A percentile compares a stretch with the other conserved stretches of the same genome.
Evolutionary conservation across 139 green algal species (phyloP).

Genomic region (Chlamydomonas applanata): DNA sequence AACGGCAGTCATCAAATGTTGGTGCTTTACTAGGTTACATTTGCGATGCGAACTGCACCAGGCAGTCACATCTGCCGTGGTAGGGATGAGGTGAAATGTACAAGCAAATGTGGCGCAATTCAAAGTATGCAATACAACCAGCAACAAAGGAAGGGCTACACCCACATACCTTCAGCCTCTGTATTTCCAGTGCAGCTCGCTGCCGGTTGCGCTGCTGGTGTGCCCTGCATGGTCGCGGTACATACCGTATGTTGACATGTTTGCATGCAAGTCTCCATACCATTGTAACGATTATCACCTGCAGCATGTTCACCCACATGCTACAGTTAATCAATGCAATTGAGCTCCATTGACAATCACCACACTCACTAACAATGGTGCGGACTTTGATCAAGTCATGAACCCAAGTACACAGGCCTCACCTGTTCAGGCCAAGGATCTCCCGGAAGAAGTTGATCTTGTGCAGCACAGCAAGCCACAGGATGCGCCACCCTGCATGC

Average conservation of each 20-base stretch:
- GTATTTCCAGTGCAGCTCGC: background rate
- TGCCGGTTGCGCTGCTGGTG: background rate
- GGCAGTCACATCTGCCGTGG: background rate
- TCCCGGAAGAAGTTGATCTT: slow-evolving; percentile 14
- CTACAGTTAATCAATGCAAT: no score
- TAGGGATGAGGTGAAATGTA: background rate
- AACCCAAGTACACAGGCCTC: background rate
- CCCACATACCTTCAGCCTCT: background rate
- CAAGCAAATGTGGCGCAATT: background rate
- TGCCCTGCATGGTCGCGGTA: no score
- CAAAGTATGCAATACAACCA: background rate
- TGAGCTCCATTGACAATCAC: no score
- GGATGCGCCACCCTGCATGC: background rate
- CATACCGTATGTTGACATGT: no score
- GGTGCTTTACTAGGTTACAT: no score
- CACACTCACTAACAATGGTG: no score
- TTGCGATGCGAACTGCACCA: no score
- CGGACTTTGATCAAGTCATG: no score
- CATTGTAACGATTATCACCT: no score
- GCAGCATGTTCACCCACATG: no score
- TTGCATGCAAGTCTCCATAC: no score
- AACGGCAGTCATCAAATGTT: no score
- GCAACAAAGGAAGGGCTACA: background rate
- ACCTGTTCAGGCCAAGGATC: slow-evolving; percentile 5
- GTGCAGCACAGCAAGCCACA: slow-evolving; percentile 5